phyloP scores from a whole-genome alignment of 2,329 filamentous ascomycete genomes.

The Calonectria multiphialidica region DNA sequence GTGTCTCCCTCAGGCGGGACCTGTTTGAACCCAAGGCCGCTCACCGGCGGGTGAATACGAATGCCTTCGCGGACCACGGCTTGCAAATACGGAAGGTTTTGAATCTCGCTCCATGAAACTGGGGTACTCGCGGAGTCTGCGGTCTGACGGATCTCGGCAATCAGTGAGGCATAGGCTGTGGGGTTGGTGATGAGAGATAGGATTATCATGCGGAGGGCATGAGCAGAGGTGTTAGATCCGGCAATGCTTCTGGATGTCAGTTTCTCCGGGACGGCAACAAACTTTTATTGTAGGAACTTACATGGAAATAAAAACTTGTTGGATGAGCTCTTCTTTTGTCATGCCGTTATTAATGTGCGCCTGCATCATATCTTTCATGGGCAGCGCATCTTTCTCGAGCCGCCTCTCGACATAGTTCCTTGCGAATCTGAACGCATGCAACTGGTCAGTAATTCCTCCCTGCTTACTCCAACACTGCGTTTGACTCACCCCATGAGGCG shows the following conservation, averaged over 20 bases:
- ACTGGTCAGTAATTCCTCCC: not conserved
- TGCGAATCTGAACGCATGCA: slow-evolving; percentile 22
- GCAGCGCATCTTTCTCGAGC: slow-evolving; percentile 30
- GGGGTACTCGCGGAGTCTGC: slow-evolving; percentile 48
- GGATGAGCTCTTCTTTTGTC: slow-evolving; percentile 49
- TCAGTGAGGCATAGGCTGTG: slow-evolving; percentile 54
- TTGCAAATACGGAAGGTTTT: slow-evolving; percentile 65
- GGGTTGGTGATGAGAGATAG: slow-evolving; percentile 63
- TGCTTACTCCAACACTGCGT: not conserved
- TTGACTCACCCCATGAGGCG: slow-evolving; percentile 51
- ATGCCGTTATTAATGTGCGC: slow-evolving; percentile 54
- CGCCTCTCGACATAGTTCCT: slow-evolving; percentile 38
- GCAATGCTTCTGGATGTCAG: slow-evolving; percentile 58
- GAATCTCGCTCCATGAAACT: slow-evolving; percentile 60
- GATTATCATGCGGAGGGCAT: slow-evolving; percentile 63
- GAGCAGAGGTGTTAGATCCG: slow-evolving; percentile 71
- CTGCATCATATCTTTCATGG: slow-evolving; percentile 53
- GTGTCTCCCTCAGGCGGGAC: slow-evolving; percentile 64
- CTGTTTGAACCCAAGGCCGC: slow-evolving; percentile 64
- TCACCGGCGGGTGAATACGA: slow-evolving; percentile 67
- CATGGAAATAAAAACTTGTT: slow-evolving; percentile 56
- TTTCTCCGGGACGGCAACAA: rapidly evolving
- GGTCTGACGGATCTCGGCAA: slow-evolving; percentile 59
- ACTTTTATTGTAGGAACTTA: slow-evolving; percentile 26
- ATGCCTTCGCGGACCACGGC: slow-evolving; percentile 69